Base-by-base conservation (phyloP, 2,329 filamentous ascomycete genomes). In the Pseudogymnoascus pannorum region DNA sequence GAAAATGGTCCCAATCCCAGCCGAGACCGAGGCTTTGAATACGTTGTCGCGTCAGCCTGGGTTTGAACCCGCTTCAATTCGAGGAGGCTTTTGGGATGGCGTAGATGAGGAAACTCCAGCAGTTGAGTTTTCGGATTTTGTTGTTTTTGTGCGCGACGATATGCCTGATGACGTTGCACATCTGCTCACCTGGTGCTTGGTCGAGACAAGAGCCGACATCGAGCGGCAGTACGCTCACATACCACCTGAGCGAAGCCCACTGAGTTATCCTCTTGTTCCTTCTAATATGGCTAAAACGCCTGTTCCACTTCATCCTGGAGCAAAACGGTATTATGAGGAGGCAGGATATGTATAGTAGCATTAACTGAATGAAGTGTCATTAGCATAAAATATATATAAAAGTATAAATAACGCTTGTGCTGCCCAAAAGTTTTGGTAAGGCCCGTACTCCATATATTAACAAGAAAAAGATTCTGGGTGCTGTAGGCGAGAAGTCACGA, bases 141-240 rank as follows among this genome's bases (percentile, higher is more conserved):
- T 62, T 16, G 38, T 62, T 7, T n/a, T 62, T 14, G 60, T 62
- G 14, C 60, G 60, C 18, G 60, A 62, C 29, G 60, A 62, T 51
- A 16, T 62, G 36, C 60, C 60, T 7, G 60, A 62, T 33, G 60
- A 62, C 33, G 59, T 62, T 51, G 60, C 60, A n/a, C 59, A 59
- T 38, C 22, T 62, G 35, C 54, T 62, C 16, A 62, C 60, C 16
- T 62, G 60, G 60, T 62, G 60, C 36, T 58, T 62, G 38, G 57
- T 62, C 20, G 60, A 62, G 31, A 36, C 29, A 3, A 36, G 60
- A 42, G 31, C 22, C 29, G 18, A 16, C 9, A 26, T 62, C 14
- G 60, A 62, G 36, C 16, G 18, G 33, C 60, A 62, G 33, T 62
- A 62, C 24, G 33, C n/a, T 14, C 60, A 62, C 22, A 42, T 62